These are phyloP conservation scores for Phialophora chinensis DNA, from an alignment of 2,329 filamentous ascomycete species.

Conservation along the genomic window DNA sequence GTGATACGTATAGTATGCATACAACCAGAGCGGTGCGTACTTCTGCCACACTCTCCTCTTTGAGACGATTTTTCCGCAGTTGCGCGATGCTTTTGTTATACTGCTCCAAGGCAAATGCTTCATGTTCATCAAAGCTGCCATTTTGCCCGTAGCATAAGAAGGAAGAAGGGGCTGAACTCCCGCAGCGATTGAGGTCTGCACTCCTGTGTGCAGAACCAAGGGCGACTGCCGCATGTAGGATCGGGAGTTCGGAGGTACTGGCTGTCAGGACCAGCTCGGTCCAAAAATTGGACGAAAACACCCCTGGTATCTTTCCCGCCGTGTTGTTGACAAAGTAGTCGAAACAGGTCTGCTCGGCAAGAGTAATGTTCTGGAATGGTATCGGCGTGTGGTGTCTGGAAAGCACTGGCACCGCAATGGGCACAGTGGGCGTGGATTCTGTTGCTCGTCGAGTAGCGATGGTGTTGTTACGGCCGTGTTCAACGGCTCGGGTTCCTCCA, in stretches of 20 bases:
- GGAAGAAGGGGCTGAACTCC: neutral
- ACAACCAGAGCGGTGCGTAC: constrained; percentile 7
- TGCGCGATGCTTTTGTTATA: constrained; percentile 12
- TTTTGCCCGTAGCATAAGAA: neutral
- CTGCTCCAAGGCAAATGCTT: constrained; percentile 12
- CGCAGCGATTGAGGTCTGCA: constrained; percentile 7
- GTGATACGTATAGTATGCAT: constrained; percentile 6
- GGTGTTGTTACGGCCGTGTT: neutral
- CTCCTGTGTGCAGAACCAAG: constrained; percentile 8
- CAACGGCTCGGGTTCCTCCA: neutral
- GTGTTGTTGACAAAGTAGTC: constrained; percentile 10
- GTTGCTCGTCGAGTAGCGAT: neutral
- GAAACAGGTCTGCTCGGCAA: constrained; percentile 3
- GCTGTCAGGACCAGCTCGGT: constrained; percentile 7
- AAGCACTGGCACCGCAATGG: neutral
- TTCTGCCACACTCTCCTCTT: neutral
- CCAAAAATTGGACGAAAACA: constrained; percentile 9
- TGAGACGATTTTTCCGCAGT: neutral
- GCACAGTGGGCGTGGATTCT: neutral
- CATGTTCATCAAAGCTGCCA: constrained; percentile 1
- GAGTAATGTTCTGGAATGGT: constrained; percentile 3
- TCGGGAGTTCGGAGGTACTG: constrained; percentile 3
- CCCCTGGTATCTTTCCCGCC: constrained; percentile 4
- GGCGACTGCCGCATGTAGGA: constrained; percentile 12
- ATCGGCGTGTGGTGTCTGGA: constrained; percentile 8